Conservation (phyloP, 2,329 filamentous ascomycete species). For the Teratosphaeria zuluensis region DNA sequence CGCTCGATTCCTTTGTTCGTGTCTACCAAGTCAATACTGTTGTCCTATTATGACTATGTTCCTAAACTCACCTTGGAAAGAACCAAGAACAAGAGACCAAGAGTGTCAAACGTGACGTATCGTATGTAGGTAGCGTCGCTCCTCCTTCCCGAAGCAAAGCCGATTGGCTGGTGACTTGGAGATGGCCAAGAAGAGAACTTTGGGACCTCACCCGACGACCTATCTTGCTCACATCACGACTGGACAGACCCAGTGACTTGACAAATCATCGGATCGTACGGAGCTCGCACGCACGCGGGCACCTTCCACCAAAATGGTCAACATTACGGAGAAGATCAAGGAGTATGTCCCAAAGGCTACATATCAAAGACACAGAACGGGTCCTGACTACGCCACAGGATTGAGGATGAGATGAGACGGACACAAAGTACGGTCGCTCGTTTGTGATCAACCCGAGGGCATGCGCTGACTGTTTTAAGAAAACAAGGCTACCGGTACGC, state of each 20-base stretch:
- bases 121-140: not conserved
- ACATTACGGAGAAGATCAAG: conserved; percentile 99
- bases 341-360: conserved; percentile 53
- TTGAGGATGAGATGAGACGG: conserved; percentile 98
- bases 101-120: not conserved
- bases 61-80: not conserved
- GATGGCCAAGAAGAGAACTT: not conserved
- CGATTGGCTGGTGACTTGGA: not conserved
- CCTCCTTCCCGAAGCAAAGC: not conserved
- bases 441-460: not conserved
- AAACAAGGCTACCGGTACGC: conserved; percentile 94
- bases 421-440: conserved; percentile 72
- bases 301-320: conserved; percentile 64
- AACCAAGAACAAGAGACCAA: not conserved
- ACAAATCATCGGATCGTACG: not conserved
- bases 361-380: not conserved
- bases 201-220: not conserved
- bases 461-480: conserved; percentile 48
- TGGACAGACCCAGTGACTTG: not conserved
- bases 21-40: not conserved
- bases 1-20: not conserved
- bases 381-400: conserved; percentile 48
- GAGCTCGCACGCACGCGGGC: conserved; percentile 5
- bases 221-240: not conserved
- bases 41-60: not conserved